Base-by-base conservation (phyloP, 2,329 filamentous ascomycete species). In the Rosellinia necatrix region DNA sequence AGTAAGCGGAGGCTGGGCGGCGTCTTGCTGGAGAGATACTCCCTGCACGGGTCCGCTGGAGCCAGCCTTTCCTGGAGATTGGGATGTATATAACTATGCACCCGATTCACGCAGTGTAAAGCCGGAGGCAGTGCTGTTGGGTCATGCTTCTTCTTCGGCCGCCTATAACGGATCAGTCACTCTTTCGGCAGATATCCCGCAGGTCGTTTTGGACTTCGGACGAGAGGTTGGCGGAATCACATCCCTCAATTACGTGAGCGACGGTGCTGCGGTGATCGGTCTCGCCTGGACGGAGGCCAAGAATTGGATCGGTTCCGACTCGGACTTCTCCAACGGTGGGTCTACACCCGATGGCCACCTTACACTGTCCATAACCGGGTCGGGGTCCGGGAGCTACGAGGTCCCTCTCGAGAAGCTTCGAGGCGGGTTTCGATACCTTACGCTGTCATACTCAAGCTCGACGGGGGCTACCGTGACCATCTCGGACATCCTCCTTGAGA, bases 161-260 rank as follows among this genome's bases (percentile, higher is more conserved):
- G 2, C 34, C 8, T 49, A 52, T 47, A n/a, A 47, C 12, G 47
- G 32, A 2, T 38, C 40, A 17, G 35, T 40, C 6, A 6, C 15
- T 6, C 32, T 47, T 8, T 50, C 48, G 1, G 22, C 13, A 5
- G 19, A 25, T 34, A 52, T 4, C 10, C 17, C 42, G 6, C 30
- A 38, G 19, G 42, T 48, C 5, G 77, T 84, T 1, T 82, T 83
- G 53, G 83, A 86, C 66, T 86, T 86, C 64, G 82, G 81, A 3
- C 72, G 76, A 21, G 81, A 85, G 64, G 81, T 85, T 4, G 82
- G 82, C 32, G 83, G 83, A 4, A 77, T 84, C 52, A 70, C 81
- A 4, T 77, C 75, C 3, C 62, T 86, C n/a, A 68, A 74, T 8
- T 86, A 82, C 62, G 70, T 75, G 4, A 73, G 72, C 9, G 73